phyloP scores from a whole-genome alignment of 129 eudicot genomes.

The Heracleum sosnowskyi region DNA sequence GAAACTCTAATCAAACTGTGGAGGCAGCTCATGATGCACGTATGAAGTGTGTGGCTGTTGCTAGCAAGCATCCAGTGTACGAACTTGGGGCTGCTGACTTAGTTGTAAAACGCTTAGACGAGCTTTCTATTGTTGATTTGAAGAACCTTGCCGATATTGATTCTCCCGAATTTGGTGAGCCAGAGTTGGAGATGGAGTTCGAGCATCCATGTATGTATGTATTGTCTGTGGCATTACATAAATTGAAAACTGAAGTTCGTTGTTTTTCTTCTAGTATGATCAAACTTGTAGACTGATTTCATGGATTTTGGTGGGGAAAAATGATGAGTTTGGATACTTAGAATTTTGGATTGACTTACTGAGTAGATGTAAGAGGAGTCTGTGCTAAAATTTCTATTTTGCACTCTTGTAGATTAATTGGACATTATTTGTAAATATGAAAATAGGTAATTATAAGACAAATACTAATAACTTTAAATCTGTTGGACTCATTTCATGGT shows the following conservation, averaged over 20 bases:
- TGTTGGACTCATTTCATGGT: no score
- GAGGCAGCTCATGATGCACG: no score
- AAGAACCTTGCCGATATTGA: slow-evolving; percentile 84
- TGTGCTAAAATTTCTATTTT: neutral
- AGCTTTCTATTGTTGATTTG: slow-evolving; percentile 71
- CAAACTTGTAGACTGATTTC: neutral
- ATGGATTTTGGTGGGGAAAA: no score
- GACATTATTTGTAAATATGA: neutral
- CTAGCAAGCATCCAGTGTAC: no score
- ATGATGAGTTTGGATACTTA: neutral
- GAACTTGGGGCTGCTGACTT: no score
- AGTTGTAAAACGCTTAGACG: slow-evolving; percentile 70
- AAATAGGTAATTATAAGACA: neutral
- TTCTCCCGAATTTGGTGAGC: slow-evolving; percentile 55
- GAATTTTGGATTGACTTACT: neutral
- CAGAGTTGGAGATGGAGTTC: slow-evolving; percentile 68
- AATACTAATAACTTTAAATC: neutral
- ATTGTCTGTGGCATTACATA: neutral
- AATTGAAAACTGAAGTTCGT: neutral
- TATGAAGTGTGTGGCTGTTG: no score
- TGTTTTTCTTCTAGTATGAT: neutral
- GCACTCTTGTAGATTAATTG: neutral
- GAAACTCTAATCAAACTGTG: no score
- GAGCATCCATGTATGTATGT: slow-evolving; percentile 14
- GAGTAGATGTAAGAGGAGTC: neutral